phyloP scores from a whole-genome alignment of 192 early-diverging fungal genomes.

The Chytriomyces sp. region DNA sequence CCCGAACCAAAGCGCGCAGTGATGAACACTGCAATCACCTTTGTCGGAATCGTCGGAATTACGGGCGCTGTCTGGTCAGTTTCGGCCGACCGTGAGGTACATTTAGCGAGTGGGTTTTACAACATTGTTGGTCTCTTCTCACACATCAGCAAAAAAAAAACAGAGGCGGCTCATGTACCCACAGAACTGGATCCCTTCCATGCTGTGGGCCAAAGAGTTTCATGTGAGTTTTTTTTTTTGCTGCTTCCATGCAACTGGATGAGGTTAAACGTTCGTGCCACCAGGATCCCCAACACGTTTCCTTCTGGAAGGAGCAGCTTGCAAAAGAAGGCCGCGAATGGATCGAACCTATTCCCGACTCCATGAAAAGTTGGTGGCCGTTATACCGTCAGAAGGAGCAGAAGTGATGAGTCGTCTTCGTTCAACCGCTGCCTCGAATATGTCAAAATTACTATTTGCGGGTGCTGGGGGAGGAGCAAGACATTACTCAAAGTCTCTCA shows the following conservation, averaged over 20 bases:
- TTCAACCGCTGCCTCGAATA: no score
- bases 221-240: constrained; percentile 44
- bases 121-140: neutral
- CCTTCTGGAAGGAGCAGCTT: constrained; percentile 57
- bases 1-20: constrained; percentile 45
- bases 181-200: constrained; percentile 60
- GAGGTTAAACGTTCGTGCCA: neutral
- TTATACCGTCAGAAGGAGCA: constrained; percentile 22
- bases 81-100: constrained; percentile 52
- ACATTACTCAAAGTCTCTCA: no score
- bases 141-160: neutral
- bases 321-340: constrained; percentile 57
- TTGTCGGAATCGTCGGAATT: constrained; percentile 34
- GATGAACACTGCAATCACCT: constrained; percentile 48
- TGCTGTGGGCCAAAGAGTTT: constrained; percentile 63
- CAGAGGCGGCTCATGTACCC: constrained; percentile 56
- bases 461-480: no score
- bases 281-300: constrained; percentile 53
- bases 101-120: constrained; percentile 9
- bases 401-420: neutral
- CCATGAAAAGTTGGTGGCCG: constrained; percentile 47
- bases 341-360: constrained; percentile 61
- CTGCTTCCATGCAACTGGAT: neutral
- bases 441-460: no score
- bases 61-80: constrained; percentile 36